Evolutionary conservation across 352 stramenopile genomes (phyloP).

Genomic region (Phytophthora citricola): DNA sequence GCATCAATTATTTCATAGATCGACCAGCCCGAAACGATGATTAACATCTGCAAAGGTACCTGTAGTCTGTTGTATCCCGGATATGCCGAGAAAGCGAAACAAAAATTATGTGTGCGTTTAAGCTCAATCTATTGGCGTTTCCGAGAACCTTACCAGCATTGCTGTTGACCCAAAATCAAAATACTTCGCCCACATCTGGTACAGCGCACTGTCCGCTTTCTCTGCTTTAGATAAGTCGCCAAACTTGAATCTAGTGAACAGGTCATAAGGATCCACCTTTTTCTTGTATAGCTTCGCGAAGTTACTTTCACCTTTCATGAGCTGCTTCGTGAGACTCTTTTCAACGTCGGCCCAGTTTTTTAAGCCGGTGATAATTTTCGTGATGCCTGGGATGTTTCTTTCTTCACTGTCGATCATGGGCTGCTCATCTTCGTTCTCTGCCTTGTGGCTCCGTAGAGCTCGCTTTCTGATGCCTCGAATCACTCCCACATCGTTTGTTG

Average conservation of each 20-base stretch:
- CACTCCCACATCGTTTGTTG: not conserved
- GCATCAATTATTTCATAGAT: too few relatives aligned
- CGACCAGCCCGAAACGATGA: too few relatives aligned
- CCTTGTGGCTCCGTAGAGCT: not conserved
- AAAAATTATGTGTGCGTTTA: conserved; percentile 11
- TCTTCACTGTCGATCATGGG: not conserved
- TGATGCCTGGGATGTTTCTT: not conserved
- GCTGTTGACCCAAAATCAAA: conserved; percentile 11
- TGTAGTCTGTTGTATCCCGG: too few relatives aligned
- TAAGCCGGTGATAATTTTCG: not conserved
- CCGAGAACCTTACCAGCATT: not conserved
- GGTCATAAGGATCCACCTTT: not conserved
- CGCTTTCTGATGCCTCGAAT: not conserved
- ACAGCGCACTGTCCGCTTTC: not conserved
- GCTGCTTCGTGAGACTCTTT: not conserved
- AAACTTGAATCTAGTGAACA: not conserved
- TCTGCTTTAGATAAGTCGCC: not conserved
- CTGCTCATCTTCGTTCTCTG: not conserved
- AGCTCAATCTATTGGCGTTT: not conserved
- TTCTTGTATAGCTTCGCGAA: conserved; percentile 14
- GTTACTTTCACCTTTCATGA: not conserved
- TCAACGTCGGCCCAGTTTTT: conserved; percentile 2
- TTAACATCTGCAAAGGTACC: too few relatives aligned
- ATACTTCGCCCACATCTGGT: not conserved
- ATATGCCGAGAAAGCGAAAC: too few relatives aligned